Evolutionary conservation across 495 filamentous ascomycete genomes (phyloP), one percentile per base, ranked within the genome.

Genomic region (Jackrogersella multiformis): DNA sequence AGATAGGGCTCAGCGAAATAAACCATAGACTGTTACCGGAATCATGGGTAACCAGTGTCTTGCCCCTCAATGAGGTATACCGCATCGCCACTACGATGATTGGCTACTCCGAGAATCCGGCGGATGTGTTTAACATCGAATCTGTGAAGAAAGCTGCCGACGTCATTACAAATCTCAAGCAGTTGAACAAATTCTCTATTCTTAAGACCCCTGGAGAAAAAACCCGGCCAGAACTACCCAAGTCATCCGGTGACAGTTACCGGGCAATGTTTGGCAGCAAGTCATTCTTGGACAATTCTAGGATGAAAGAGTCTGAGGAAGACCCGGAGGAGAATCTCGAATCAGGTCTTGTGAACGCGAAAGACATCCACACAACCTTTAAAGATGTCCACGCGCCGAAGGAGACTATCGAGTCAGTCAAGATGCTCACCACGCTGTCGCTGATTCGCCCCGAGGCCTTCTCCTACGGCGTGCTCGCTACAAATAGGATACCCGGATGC

Each of bases 401-500:
- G 2, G 90, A 92, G 51, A 97, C 92, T 9, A 90, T 96, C 26
- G 92, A 97, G 36, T 90, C 93, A 1, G 79, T 98, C 56, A 93
- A 94, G 76, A 94, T 91, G 4, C 82, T 98, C 32, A 99, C 96
- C 2, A 91, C 91, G 1, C 82, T 99, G 7, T 96, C 93, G 0
- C 84, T 99, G 0, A 82, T 90, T 23, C 89, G 96, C 0, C 95
- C 95, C 0, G 95, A 99, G 39, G 95, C 96, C 24, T 99, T 99
- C 76, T 89, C 88, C 13, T 99, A 99, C 73, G 95, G 95, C 77
- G 93, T 99, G 5, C 85, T 99, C 32, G 90, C 94, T 1, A 94
- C 88, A 0, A 93, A 97, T 62, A 90, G 91, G 66, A 96, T 99
- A 56, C 90, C 92, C 0, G 95, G 95, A 16, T 85, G 94, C 23